These are phyloP conservation scores for Erysiphe neolycopersici DNA, from an alignment of 2,329 filamentous ascomycete species.

Conservation along the genomic window DNA sequence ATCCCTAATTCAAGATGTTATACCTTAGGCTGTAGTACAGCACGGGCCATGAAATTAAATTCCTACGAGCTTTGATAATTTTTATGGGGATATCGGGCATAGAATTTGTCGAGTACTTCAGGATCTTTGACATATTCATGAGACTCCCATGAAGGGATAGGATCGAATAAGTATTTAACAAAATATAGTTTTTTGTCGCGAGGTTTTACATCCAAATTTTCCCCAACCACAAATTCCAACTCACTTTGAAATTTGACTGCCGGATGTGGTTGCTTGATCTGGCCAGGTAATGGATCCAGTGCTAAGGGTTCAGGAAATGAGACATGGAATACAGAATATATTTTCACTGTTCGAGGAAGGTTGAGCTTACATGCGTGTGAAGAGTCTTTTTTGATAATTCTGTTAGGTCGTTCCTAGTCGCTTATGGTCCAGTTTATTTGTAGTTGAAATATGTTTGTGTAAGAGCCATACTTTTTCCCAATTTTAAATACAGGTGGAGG, in stretches of 20 bases:
- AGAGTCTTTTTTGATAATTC: not conserved
- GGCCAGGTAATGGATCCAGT: not conserved
- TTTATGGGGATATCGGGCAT: too few species aligned
- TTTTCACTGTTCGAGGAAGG: constrained; percentile 1
- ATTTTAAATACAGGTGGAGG: not conserved
- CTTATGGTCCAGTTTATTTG: too few species aligned
- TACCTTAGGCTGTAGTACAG: too few species aligned
- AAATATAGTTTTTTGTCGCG: not conserved
- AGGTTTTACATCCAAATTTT: not conserved
- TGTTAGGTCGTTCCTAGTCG: constrained; percentile 1
- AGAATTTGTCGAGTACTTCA: too few species aligned
- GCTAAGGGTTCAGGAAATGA: constrained; percentile 1
- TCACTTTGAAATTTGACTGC: not conserved
- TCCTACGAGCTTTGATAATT: too few species aligned
- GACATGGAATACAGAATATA: constrained; percentile 1
- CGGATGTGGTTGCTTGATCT: not conserved
- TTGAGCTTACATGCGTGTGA: constrained; percentile 1
- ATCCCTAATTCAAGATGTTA: too few species aligned
- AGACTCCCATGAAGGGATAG: too few species aligned
- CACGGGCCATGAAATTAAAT: too few species aligned
- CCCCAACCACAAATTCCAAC: not conserved
- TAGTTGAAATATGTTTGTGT: constrained; percentile 1
- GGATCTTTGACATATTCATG: too few species aligned
- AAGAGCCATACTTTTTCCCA: constrained; percentile 1
- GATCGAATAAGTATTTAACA: too few species aligned